Conservation (phyloP, 495 filamentous ascomycete species). For the Penicillium lagena region DNA sequence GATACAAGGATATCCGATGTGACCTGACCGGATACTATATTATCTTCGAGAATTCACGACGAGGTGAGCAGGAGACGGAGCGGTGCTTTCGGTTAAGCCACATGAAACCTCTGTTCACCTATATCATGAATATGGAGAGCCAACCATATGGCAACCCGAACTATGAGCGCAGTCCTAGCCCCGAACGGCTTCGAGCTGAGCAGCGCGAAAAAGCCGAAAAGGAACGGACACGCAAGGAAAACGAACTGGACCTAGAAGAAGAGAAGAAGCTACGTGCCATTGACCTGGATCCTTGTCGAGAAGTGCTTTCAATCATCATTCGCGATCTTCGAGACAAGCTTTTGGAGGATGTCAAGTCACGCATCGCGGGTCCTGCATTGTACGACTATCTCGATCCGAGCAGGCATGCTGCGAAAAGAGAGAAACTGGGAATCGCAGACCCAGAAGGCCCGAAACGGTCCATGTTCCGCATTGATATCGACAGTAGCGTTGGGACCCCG, state of each 20-base stretch:
- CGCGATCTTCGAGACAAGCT: conserved; percentile 80
- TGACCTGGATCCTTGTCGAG: conserved; percentile 79
- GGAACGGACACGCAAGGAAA: conserved; percentile 57
- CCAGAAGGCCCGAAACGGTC: conserved; percentile 50
- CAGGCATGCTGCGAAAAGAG: conserved; percentile 67
- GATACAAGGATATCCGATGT: conserved; percentile 68
- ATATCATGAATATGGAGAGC: conserved; percentile 86
- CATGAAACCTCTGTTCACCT: conserved; percentile 78
- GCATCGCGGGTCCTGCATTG: conserved; percentile 74
- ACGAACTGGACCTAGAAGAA: conserved; percentile 72
- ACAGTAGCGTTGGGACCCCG: conserved; percentile 56
- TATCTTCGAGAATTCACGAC: conserved; percentile 67
- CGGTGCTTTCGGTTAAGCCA: conserved; percentile 69
- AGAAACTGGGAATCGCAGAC: conserved; percentile 69
- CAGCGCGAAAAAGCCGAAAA: conserved; percentile 48
- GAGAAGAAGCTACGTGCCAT: conserved; percentile 78
- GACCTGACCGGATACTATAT: conserved; percentile 89
- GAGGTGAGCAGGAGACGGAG: conserved; percentile 72
- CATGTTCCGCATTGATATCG: conserved; percentile 40
- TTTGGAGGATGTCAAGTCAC: conserved; percentile 75
- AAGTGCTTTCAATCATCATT: conserved; percentile 68
- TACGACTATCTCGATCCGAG: conserved; percentile 80
- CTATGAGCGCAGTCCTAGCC: conserved; percentile 58
- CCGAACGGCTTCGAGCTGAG: conserved; percentile 45
- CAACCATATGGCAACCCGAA: conserved; percentile 62